Percentiles rank a stretch among this genome's conserved stretches.
Conservation (phyloP, 78 protist genomes). For the Dictyostelium capitatum region DNA sequence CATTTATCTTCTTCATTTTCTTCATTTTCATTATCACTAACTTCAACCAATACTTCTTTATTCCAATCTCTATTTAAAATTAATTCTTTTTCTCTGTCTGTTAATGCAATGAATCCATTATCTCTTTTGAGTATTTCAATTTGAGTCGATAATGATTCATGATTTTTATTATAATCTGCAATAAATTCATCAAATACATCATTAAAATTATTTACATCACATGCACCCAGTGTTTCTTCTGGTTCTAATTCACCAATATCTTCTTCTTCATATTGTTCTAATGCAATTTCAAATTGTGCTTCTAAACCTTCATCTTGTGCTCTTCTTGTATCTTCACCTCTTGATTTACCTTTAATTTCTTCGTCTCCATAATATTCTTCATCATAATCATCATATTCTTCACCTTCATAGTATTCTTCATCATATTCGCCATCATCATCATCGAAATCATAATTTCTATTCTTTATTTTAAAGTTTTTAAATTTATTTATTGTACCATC, state of each 20-base stretch:
- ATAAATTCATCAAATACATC: constrained; percentile 72
- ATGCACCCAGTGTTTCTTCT: constrained; percentile 42
- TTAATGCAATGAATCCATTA: constrained; percentile 21
- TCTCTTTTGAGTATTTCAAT: constrained; percentile 22
- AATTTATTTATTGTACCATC: constrained; percentile 15
- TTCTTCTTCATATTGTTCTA: constrained; percentile 59
- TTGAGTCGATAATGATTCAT: constrained; percentile 34
- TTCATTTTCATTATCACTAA: constrained; percentile 37
- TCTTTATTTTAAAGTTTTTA: constrained; percentile 24
- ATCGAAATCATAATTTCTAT: not conserved
- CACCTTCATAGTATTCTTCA: constrained; percentile 10
- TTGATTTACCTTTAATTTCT: not conserved
- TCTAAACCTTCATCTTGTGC: constrained; percentile 37
- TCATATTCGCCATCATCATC: constrained; percentile 8
- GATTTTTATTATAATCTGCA: constrained; percentile 43
- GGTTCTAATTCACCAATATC: constrained; percentile 68
- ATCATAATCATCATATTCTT: not conserved
- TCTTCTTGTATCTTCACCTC: not conserved
- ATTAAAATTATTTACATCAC: constrained; percentile 17
- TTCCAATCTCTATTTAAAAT: constrained; percentile 54
- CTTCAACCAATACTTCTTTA: constrained; percentile 15
- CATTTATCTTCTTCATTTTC: constrained; percentile 71
- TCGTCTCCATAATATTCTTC: not conserved
- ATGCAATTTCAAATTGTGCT: constrained; percentile 25
- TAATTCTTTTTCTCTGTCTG: constrained; percentile 32